Percentiles rank a stretch among this genome's conserved stretches.
phyloP scores from a whole-genome alignment of 176 grass and related monocot species.

The Paspalum notatum region DNA sequence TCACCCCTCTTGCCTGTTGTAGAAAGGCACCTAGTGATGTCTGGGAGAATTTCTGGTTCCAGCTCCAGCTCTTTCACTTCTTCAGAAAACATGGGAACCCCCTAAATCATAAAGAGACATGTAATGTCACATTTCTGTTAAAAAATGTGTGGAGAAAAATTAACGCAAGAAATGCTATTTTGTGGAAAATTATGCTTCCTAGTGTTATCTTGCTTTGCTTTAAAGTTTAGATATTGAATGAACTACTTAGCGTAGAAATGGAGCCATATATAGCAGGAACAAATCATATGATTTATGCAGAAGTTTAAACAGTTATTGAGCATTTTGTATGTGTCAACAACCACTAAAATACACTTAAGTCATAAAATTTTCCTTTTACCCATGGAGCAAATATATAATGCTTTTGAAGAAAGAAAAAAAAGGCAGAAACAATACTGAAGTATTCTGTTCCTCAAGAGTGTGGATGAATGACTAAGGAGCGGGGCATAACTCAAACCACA shows the following conservation, averaged over 20 bases:
- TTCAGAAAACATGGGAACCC: slow-evolving; percentile 32
- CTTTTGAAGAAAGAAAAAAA: slow-evolving; percentile 1
- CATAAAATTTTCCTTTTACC: not conserved
- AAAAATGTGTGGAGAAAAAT: not conserved
- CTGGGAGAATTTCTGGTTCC: slow-evolving; percentile 58
- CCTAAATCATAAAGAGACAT: slow-evolving; percentile 41
- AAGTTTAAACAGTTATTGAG: not conserved
- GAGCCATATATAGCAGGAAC: slow-evolving; percentile 1
- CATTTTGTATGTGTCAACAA: slow-evolving; percentile 28
- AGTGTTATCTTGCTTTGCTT: not conserved
- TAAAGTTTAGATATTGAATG: not conserved
- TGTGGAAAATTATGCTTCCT: not conserved
- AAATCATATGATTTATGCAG: slow-evolving; percentile 15
- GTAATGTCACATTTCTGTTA: not conserved
- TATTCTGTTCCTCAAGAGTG: too few relatives aligned
- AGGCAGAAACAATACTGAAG: slow-evolving; percentile 1
- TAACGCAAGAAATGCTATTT: not conserved
- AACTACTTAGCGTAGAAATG: not conserved
- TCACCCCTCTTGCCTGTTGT: slow-evolving; percentile 60
- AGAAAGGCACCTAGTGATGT: not conserved
- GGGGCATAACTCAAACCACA: not conserved
- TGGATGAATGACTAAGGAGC: not conserved
- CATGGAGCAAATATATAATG: not conserved
- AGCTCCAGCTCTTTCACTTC: slow-evolving; percentile 47
- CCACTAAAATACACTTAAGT: not conserved